Base-by-base conservation (phyloP, 1,284 basidiomycete genomes). In the Inonotus hispidus region DNA sequence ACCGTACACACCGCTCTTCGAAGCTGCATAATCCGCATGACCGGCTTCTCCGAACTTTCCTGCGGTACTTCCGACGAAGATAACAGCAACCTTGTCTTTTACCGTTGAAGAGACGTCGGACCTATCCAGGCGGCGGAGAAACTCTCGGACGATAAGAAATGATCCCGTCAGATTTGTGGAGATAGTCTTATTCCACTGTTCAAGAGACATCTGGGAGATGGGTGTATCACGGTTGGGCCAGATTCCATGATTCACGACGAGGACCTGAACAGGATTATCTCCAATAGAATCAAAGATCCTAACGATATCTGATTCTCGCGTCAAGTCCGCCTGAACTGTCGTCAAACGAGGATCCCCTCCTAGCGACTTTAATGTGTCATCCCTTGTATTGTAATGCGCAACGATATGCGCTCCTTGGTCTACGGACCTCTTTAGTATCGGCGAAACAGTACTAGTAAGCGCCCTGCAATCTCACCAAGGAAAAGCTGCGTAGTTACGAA, bases 31-130 rank as follows among this genome's bases (percentile, higher is more conserved):
- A 72, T 89, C 86, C 0, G 80, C 80, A 69, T 88, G 82, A 8
- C 80, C 81, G 1, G 80, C 80, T 72, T 90, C 87, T 11, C 89
- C 90, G 65, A 81, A 87, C 71, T 87, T 88, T 3, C 89, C 89
- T 4, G 88, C 80, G 0, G 83, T 85, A 62, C 86, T 88, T 13
- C 90, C 88, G 49, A 91, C 79, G 46, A 89, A 72, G 1, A 90
- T 75, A 32, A 90, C 79, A 16, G 80, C 76, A 0, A 82, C 84
- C 63, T 82, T 80, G 13, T 78, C 79, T 66, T 80, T 83, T 53
- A 72, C 64, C 16, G 67, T 70, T 0, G 75, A 72, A 0, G 73
- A 66, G 0, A 80, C 77, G 0, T 59, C 47, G 10, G 62, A 46
- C 29, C 21, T 57, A 59, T 79, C 74, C 38, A 92, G 69, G 2